Percentiles rank a stretch among this genome's conserved stretches.
Evolutionary conservation across 768 basidiomycete genomes (phyloP).

Genomic region (Boletus pseudopeckii): DNA sequence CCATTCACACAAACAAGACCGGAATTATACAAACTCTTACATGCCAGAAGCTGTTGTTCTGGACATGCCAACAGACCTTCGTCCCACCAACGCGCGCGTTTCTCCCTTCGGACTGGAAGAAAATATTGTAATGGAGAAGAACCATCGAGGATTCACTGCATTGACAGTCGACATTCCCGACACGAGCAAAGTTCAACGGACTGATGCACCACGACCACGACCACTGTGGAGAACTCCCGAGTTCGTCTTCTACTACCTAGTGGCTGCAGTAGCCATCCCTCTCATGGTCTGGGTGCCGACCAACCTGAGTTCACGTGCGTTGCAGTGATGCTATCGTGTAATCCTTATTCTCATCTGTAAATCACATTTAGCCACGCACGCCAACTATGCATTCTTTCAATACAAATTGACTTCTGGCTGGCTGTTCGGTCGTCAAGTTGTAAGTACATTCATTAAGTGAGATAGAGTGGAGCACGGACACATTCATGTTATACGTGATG

Average conservation of each 20-base stretch:
- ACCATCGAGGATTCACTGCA: slow-evolving; percentile 34
- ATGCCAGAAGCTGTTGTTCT: slow-evolving; percentile 31
- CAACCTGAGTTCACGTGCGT: slow-evolving; percentile 70
- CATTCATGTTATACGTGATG: neutral
- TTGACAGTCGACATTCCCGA: slow-evolving; percentile 58
- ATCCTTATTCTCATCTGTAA: neutral
- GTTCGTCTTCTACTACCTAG: slow-evolving; percentile 71
- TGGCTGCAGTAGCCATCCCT: slow-evolving; percentile 60
- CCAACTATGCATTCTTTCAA: slow-evolving; percentile 66
- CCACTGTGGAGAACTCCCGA: slow-evolving; percentile 79
- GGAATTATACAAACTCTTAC: neutral
- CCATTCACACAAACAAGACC: neutral
- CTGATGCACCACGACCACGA: slow-evolving; percentile 30
- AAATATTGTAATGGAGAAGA: neutral
- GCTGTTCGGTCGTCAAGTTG: slow-evolving; percentile 76
- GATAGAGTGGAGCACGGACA: neutral
- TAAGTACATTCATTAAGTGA: slow-evolving; percentile 38
- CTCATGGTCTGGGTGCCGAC: slow-evolving; percentile 77
- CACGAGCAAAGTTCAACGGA: slow-evolving; percentile 30
- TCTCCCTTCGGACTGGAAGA: slow-evolving; percentile 19
- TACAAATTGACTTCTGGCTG: slow-evolving; percentile 67
- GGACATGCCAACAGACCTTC: slow-evolving; percentile 38
- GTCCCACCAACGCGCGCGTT: neutral
- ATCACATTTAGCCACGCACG: slow-evolving; percentile 55
- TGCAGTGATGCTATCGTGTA: neutral